phyloP scores from a whole-genome alignment of 768 basidiomycete genomes.

The Termitomyces sp. region DNA sequence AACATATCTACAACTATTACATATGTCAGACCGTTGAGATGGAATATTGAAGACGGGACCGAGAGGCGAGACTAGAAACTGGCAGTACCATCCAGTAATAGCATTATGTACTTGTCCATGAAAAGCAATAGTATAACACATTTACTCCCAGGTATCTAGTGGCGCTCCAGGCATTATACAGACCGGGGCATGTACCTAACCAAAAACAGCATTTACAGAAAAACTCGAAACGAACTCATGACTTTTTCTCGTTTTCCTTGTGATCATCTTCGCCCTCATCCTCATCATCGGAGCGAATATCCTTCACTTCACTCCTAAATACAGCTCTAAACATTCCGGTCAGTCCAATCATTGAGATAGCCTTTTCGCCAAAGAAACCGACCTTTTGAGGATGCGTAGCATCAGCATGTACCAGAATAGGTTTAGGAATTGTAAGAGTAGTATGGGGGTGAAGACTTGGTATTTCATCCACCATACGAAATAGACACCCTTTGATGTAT shows the following conservation, averaged over 20 bases:
- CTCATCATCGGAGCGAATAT: constrained; percentile 1
- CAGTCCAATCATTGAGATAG: background rate
- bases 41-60: no score
- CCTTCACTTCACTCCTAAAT: background rate
- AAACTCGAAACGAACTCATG: background rate
- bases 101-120: no score
- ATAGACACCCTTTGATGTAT: constrained; percentile 61
- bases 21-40: no score
- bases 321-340: constrained; percentile 51
- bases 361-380: constrained; percentile 18
- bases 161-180: background rate
- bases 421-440: constrained; percentile 79
- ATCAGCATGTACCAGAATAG: constrained; percentile 93
- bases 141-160: background rate
- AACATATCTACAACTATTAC: no score
- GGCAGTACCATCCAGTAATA: no score
- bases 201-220: no score
- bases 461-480: constrained; percentile 76
- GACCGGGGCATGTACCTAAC: background rate
- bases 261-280: background rate
- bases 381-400: constrained; percentile 73
- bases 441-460: constrained; percentile 74
- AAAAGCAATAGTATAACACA: background rate
- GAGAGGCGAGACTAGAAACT: no score
- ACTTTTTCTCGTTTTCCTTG: background rate